Conservation (phyloP, 176 grass and related monocot species). For the Ensete glaucum region DNA sequence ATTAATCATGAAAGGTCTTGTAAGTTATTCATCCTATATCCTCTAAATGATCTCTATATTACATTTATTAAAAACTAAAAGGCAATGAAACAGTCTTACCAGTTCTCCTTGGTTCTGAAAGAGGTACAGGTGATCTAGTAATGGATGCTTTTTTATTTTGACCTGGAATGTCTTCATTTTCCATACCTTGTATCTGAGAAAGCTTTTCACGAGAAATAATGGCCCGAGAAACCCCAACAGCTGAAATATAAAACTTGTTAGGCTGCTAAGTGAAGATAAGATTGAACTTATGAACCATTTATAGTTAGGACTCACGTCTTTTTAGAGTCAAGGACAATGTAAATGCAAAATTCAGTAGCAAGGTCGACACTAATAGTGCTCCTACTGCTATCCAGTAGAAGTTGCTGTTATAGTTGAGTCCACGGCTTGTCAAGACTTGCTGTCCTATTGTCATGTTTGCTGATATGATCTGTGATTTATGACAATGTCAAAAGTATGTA, state of each 20-base stretch:
- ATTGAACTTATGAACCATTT: background rate
- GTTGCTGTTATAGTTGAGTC: slow-evolving; percentile 48
- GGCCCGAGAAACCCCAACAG: slow-evolving; percentile 31
- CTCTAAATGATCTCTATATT: background rate
- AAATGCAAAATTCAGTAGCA: slow-evolving; percentile 62
- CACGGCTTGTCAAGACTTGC: slow-evolving; percentile 42
- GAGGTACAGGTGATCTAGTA: slow-evolving; percentile 11
- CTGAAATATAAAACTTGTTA: slow-evolving; percentile 22
- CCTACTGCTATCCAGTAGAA: slow-evolving; percentile 76
- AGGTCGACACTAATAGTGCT: slow-evolving; percentile 51
- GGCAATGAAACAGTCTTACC: slow-evolving; percentile 24
- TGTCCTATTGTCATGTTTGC: slow-evolving; percentile 41
- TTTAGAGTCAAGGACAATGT: slow-evolving; percentile 50
- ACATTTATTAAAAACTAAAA: background rate
- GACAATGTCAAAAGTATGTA: background rate
- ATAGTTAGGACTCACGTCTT: slow-evolving; percentile 28
- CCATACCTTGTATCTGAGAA: slow-evolving; percentile 12
- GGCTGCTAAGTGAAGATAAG: background rate
- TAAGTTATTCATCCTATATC: background rate
- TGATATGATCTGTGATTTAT: slow-evolving; percentile 20
- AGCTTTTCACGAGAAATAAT: slow-evolving; percentile 52
- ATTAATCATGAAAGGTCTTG: background rate
- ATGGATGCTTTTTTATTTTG: background rate
- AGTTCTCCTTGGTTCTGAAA: slow-evolving; percentile 13
- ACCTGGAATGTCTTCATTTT: slow-evolving; percentile 1